phyloP scores from a whole-genome alignment of 257 asterid genomes.

The Osmanthus fragrans region DNA sequence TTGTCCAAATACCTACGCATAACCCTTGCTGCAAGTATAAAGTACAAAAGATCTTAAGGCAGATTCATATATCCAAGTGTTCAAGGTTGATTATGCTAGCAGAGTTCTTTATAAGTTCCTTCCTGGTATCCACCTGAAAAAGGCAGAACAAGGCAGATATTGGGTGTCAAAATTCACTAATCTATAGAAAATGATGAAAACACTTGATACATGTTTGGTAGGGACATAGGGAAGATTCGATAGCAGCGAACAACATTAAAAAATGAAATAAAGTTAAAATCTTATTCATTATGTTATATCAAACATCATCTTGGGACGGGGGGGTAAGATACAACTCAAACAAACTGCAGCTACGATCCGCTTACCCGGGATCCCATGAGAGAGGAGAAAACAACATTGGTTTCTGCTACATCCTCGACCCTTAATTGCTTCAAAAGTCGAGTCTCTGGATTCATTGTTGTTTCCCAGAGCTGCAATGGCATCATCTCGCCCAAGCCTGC shows the following conservation, averaged over 20 bases:
- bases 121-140: conserved; percentile 82
- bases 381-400: conserved; percentile 85
- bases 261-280: not conserved
- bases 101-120: conserved; percentile 64
- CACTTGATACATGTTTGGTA: not conserved
- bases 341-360: not conserved
- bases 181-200: not conserved
- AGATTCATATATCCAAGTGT: conserved; percentile 69
- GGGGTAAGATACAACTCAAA: not conserved
- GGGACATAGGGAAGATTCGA: not conserved
- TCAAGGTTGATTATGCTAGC: conserved; percentile 58
- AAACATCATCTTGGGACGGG: not conserved
- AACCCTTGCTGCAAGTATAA: not conserved
- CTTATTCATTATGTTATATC: not conserved
- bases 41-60: not conserved
- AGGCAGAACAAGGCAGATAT: conserved; percentile 12
- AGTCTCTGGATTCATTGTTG: conserved; percentile 83
- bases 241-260: not conserved
- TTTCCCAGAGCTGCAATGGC: conserved; percentile 99
- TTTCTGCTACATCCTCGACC: conserved; percentile 85
- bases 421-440: conserved; percentile 77
- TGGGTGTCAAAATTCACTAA: not conserved
- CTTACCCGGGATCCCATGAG: conserved; percentile 96
- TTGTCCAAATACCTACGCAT: no score
- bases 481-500: conserved; percentile 99